Evolutionary conservation across 192 early-diverging fungal genomes (phyloP), one percentile per base, ranked within the genome.

Genomic region (Spizellomyces sp.): DNA sequence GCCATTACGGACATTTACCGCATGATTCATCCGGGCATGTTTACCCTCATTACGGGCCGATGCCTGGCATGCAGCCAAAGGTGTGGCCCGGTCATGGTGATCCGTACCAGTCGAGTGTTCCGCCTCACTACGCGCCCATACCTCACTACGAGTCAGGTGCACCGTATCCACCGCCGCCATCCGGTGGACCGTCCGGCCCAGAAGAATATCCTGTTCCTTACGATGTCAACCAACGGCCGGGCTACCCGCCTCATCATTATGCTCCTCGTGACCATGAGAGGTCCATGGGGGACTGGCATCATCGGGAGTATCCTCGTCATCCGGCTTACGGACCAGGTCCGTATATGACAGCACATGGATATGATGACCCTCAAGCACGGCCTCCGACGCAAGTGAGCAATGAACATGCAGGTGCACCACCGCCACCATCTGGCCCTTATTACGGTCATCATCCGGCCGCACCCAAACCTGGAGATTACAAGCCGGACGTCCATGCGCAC

Each of bases 81-180:
- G 69, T n/a, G n/a, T 72, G 62, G 48, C 60, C n/a, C 44, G 45
- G 27, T n/a, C 63, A 72, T 43, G 69, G 69, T 15, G 70, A 72
- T 36, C 70, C 70, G 22, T 72, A 72, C 27, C 44, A 42, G 27
- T n/a, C 19, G 15, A 22, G 43, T 36, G 54, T 65, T 8, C 62
- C 70, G n/a, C 55, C 70, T 14, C 70, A 72, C 42, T 72, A 72
- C 45, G 42, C 61, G 6, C 45, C 62, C 6, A 45, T 65, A 42
- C 57, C 60, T 4, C 67, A 45, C 19, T 54, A 72, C 54, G 56
- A 62, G 15, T 54, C 63, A n/a, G 22, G 27, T 36, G 27, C 27
- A 36, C 27, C 62, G 9, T 47, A 65, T 36, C 46, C 62, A 7
- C 50, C 62, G n/a, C 52, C 48, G 45, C 62, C 45, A 12, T 5